Evolutionary conservation across 495 filamentous ascomycete species (phyloP).

Genomic region (Aeminium ludgeri): DNA sequence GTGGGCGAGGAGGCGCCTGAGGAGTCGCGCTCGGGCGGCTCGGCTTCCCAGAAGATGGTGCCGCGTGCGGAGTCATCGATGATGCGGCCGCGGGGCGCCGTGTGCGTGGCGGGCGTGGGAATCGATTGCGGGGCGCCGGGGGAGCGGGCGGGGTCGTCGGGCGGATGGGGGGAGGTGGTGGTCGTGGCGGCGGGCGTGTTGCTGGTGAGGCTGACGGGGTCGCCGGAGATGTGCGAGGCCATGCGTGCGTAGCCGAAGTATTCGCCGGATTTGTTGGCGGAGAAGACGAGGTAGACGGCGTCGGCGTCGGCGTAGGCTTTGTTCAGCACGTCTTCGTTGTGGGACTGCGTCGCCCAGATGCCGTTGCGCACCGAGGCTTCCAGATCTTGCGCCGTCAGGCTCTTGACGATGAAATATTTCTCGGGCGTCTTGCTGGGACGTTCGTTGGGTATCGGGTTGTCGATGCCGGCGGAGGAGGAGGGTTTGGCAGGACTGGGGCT

Average conservation of each 20-base stretch:
- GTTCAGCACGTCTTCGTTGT: slow-evolving; percentile 77
- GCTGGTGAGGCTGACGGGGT: slow-evolving; percentile 33
- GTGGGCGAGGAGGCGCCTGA: slow-evolving; percentile 19
- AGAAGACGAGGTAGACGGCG: slow-evolving; percentile 91
- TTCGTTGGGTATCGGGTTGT: not conserved
- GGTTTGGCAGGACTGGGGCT: not conserved
- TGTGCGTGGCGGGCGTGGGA: slow-evolving; percentile 61
- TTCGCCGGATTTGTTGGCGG: slow-evolving; percentile 94
- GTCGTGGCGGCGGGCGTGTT: slow-evolving; percentile 35
- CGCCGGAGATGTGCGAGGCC: slow-evolving; percentile 63
- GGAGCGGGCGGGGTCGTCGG: slow-evolving; percentile 36
- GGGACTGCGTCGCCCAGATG: slow-evolving; percentile 87
- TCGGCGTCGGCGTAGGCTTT: slow-evolving; percentile 73
- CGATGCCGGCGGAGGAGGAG: not conserved
- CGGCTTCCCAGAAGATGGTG: slow-evolving; percentile 94
- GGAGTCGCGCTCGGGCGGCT: slow-evolving; percentile 27
- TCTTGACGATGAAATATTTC: slow-evolving; percentile 86
- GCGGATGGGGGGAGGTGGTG: slow-evolving; percentile 36
- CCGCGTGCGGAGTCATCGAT: slow-evolving; percentile 86
- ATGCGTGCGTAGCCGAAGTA: slow-evolving; percentile 95
- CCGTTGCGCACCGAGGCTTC: slow-evolving; percentile 75
- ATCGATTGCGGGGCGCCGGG: slow-evolving; percentile 55
- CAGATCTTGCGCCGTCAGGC: slow-evolving; percentile 83
- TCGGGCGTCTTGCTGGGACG: slow-evolving; percentile 32
- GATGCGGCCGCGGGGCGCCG: slow-evolving; percentile 69